Base-by-base conservation (phyloP, 2,329 filamentous ascomycete species). In the Cladosporium sp. region DNA sequence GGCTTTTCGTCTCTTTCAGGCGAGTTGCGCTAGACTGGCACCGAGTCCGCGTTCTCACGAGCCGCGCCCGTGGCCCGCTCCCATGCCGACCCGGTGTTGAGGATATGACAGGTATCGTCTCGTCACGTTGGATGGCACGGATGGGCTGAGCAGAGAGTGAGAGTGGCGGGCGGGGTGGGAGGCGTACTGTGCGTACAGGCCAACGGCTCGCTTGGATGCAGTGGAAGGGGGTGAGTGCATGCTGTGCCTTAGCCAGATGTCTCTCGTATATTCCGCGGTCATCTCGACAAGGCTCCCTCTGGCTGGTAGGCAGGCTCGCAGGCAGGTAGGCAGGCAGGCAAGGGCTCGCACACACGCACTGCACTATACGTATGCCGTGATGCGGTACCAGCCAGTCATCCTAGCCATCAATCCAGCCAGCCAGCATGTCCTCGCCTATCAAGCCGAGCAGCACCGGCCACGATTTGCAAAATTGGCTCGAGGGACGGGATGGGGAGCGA, bases 201-300 rank as follows among this genome's bases (percentile, higher is more conserved):
- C 15, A 18, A 32, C 29, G 43, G 35, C 45, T 48, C 45, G 45
- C 45, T 48, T 48, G 45, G 45, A 48, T 48, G 45, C 45, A 40
- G 36, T 33, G 45, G 29, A 16, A 48, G 39, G 45, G 36, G 43
- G 38, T 46, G 43, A 18, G 43, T 15, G 43, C 43, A 46, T 38
- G n/a, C 32, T 13, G 32, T 33, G 12, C 32, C 22, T 27, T 27
- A 5, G 9, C 5, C 22, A 27, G 22, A 27, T 9, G 22, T 27
- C 22, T 27, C 22, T 27, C 22, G 4, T 27, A 27, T 27, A 27
- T 9, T 27, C 22, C 9, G 22, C n/a, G n/a, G n/a, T n/a, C n/a
- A n/a, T n/a, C n/a, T n/a, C n/a, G n/a, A 38, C 32, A 36, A 12
- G 41, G 11, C 29, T 25, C 19, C n/a, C n/a, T n/a, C n/a, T n/a